Evolutionary conservation across 2,329 filamentous ascomycete genomes (phyloP).

Genomic region (Aspergillus pseudoviridinutans): DNA sequence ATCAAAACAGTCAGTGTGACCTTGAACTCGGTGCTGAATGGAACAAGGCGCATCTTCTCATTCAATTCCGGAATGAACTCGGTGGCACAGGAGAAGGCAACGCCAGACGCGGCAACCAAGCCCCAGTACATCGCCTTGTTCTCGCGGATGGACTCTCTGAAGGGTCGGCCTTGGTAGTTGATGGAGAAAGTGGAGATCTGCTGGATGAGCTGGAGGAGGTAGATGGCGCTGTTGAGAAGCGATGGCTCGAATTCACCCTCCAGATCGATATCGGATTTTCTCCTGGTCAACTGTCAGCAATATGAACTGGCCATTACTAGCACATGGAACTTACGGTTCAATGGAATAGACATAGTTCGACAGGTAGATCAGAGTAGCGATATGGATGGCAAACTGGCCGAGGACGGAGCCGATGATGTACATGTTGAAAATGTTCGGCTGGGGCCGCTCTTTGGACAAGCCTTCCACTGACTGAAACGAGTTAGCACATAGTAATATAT

Average conservation of each 20-base stretch:
- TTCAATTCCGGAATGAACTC: constrained; percentile 96
- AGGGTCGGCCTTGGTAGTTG: constrained; percentile 97
- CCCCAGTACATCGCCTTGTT: constrained; percentile 99
- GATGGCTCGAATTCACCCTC: constrained; percentile 93
- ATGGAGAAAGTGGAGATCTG: constrained; percentile 99
- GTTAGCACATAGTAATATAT: constrained; percentile 8
- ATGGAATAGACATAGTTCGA: constrained; percentile 81
- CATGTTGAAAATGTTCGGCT: constrained; percentile 98
- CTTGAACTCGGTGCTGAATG: constrained; percentile 87
- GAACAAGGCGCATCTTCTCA: constrained; percentile 84
- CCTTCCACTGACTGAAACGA: constrained; percentile 71
- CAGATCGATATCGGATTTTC: constrained; percentile 68
- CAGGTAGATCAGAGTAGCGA: constrained; percentile 89
- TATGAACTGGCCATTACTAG: constrained; percentile 13
- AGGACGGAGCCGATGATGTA: constrained; percentile 98
- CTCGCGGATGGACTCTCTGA: constrained; percentile 91
- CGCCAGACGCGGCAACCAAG: constrained; percentile 79
- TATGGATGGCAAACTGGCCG: constrained; percentile 94
- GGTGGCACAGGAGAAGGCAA: constrained; percentile 91
- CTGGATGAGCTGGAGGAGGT: constrained; percentile 95
- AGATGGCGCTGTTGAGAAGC: constrained; percentile 92
- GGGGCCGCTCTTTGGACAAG: constrained; percentile 91
- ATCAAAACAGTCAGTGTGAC: constrained; percentile 77
- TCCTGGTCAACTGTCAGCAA: constrained; percentile 39
- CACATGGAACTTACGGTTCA: constrained; percentile 64